Conservation (phyloP, 2,329 filamentous ascomycete genomes). For the Cladosporium sp. region DNA sequence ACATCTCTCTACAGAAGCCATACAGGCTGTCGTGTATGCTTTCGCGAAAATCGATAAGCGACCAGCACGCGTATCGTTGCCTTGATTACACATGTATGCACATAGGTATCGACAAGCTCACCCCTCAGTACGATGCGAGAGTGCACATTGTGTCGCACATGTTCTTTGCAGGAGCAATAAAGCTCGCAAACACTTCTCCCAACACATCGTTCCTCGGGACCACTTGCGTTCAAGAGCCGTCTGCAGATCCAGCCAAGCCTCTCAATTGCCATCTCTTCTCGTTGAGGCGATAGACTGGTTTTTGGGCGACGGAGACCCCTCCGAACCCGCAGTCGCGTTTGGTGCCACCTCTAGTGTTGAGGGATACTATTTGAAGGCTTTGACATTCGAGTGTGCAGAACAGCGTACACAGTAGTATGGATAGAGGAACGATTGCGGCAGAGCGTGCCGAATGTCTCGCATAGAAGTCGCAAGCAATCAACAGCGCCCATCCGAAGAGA, state of each 20-base stretch:
- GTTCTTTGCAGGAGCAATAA: not conserved
- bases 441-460: not conserved
- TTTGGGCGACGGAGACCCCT: not conserved
- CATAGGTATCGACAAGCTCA: not conserved
- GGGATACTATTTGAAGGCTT: not conserved
- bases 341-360: not conserved
- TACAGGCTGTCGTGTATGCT: too few relatives aligned
- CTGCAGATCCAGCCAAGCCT: slow-evolving; percentile 2
- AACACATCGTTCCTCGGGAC: slow-evolving; percentile 2
- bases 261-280: slow-evolving; percentile 1
- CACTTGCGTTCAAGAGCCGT: slow-evolving; percentile 1
- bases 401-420: not conserved
- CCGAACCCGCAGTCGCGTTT: not conserved
- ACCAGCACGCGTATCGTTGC: not conserved
- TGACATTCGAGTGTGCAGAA: not conserved
- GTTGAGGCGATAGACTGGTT: not conserved
- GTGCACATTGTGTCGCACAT: not conserved
- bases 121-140: not conserved
- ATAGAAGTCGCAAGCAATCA: not conserved
- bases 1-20: too few relatives aligned
- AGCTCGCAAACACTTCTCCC: not conserved
- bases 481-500: not conserved
- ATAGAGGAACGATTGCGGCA: not conserved
- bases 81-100: not conserved
- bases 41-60: too few relatives aligned